Evolutionary conservation across 2,329 filamentous ascomycete species (phyloP).

Genomic region (Fusarium sarcochroum): DNA sequence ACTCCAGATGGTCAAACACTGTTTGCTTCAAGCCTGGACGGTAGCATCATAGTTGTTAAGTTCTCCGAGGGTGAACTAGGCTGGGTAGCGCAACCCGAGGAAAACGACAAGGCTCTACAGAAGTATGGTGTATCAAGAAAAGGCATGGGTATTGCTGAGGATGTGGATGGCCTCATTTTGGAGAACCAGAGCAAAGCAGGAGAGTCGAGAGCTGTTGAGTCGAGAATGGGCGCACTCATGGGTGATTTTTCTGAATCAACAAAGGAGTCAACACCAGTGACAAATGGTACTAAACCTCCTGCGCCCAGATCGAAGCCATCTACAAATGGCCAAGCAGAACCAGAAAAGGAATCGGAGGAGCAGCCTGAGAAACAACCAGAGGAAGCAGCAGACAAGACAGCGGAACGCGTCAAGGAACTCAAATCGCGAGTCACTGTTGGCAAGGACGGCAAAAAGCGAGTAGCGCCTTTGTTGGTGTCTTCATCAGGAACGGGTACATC

Average conservation of each 20-base stretch:
- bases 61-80: slow-evolving; percentile 92
- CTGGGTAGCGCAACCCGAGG: slow-evolving; percentile 85
- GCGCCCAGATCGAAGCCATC: slow-evolving; percentile 55
- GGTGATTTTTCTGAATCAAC: slow-evolving; percentile 77
- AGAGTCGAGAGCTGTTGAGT: slow-evolving; percentile 90
- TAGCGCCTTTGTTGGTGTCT: slow-evolving; percentile 91
- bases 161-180: slow-evolving; percentile 86
- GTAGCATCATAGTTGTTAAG: slow-evolving; percentile 83
- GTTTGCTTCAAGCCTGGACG: slow-evolving; percentile 90
- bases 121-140: slow-evolving; percentile 93
- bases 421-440: slow-evolving; percentile 95
- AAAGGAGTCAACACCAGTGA: slow-evolving; percentile 63
- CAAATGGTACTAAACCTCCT: slow-evolving; percentile 65
- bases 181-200: slow-evolving; percentile 94
- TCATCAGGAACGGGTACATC: slow-evolving; percentile 89
- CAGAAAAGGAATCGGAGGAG: slow-evolving; percentile 53
- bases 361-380: slow-evolving; percentile 54
- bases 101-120: slow-evolving; percentile 92
- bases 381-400: slow-evolving; percentile 66
- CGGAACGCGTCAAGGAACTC: slow-evolving; percentile 70
- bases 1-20: slow-evolving; percentile 90
- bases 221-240: slow-evolving; percentile 98
- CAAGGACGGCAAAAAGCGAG: slow-evolving; percentile 96
- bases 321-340: slow-evolving; percentile 57
- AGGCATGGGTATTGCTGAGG: slow-evolving; percentile 91